Base-by-base conservation (phyloP, 2,329 filamentous ascomycete species). In the Penicillium sp. region DNA sequence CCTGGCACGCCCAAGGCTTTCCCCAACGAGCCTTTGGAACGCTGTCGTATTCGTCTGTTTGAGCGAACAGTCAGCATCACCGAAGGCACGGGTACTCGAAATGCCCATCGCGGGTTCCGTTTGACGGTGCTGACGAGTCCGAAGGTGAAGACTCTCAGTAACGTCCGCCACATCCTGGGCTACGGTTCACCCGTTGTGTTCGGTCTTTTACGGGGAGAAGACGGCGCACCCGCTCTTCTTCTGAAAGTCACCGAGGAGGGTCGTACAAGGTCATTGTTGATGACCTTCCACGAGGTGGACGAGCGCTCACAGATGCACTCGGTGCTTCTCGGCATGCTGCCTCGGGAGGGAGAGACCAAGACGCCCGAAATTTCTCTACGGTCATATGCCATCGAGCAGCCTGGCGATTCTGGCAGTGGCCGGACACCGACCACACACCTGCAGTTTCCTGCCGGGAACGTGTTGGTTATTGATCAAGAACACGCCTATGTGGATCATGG, bases 91-190 rank as follows among this genome's bases (percentile, higher is more conserved):
- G 89, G 88, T 1, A 81, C 80, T 42, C 82, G 89, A 38, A 82
- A 76, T 47, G 81, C 86, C 62, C 90, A 95, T 66, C 81, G 86
- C 37, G 90, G 91, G 0, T 93, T 86, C 72, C 82, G 91, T 20
- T 73, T 95, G 41, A 81, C 87, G 7, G 79, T 95, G 13, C 81
- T 91, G 29, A 95, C 90, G 0, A 87, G 86, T 7, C 81, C 88
- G 2, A 83, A 81, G 53, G 88, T 83, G 44, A 89, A 91, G 65
- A 87, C 86, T 1, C 73, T 95, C 31, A 90, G 86, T 64, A 86
- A 83, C 38, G 80, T 93, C 44, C 86, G 84, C 51, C 87, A 93
- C 64, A 75, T 80, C 12, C 79, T 91, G 40, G 75, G 79, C 12
- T 80, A 83, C 4, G 78, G 80, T 18, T 72, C 80, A 20, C 88